phyloP scores from a whole-genome alignment of 2,329 filamentous ascomycete genomes.

The Gaeumannomyces sp. region DNA sequence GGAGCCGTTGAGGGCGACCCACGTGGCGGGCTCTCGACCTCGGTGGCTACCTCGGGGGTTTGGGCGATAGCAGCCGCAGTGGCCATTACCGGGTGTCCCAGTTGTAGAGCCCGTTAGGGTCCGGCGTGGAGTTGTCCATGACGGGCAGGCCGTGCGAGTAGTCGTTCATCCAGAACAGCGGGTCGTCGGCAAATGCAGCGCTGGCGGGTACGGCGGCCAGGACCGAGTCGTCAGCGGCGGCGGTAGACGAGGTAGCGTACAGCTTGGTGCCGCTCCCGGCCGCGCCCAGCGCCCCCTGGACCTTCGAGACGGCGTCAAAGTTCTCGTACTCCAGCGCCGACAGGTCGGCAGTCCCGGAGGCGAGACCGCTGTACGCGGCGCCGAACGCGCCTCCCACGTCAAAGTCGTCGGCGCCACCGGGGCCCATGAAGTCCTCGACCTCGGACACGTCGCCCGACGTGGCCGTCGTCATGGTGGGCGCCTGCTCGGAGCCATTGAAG shows the following conservation, averaged over 20 bases:
- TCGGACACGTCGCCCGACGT: slow-evolving; percentile 64
- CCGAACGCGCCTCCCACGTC: slow-evolving; percentile 31
- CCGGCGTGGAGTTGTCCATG: slow-evolving; percentile 25
- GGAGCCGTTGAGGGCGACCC: background rate
- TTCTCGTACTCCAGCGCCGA: background rate
- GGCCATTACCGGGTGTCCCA: slow-evolving; percentile 19
- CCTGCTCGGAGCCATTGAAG: slow-evolving; percentile 48
- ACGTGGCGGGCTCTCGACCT: background rate
- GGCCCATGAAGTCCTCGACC: slow-evolving; percentile 50
- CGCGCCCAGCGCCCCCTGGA: background rate
- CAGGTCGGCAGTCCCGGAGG: background rate
- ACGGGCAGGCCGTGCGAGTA: slow-evolving; percentile 28
- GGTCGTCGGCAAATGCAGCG: slow-evolving; percentile 37
- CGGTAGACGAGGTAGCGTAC: background rate
- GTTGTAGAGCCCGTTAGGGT: slow-evolving; percentile 20
- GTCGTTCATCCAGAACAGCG: slow-evolving; percentile 43
- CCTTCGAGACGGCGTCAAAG: background rate
- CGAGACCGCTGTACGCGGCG: slow-evolving; percentile 19
- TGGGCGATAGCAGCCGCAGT: background rate
- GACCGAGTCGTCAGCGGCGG: slow-evolving; percentile 27
- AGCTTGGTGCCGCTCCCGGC: background rate
- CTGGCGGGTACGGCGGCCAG: slow-evolving; percentile 32
- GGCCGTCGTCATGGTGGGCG: slow-evolving; percentile 48
- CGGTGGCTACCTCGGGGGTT: background rate
- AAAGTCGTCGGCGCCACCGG: slow-evolving; percentile 35